A percentile compares a stretch with the other conserved stretches of the same genome.
These are phyloP conservation scores for Ophiocordyceps sinensis DNA, from an alignment of 2,329 filamentous ascomycete genomes.

Conservation along the genomic window DNA sequence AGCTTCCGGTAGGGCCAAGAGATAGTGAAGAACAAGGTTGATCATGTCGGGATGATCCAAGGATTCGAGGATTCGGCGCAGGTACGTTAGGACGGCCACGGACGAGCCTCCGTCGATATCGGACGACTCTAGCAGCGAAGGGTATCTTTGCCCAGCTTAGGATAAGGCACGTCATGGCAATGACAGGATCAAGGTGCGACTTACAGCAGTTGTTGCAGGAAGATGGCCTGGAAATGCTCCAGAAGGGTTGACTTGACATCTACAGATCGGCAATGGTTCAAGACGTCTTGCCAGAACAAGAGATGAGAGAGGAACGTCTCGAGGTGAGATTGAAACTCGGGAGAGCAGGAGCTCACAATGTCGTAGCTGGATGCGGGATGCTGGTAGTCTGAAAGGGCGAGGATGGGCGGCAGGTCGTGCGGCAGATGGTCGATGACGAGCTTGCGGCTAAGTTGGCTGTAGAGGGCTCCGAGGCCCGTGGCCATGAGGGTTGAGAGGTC, in stretches of 20 bases:
- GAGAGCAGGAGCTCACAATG: slow-evolving; percentile 58
- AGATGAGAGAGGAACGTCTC: slow-evolving; percentile 91
- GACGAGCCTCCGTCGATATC: slow-evolving; percentile 95
- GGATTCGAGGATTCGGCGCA: slow-evolving; percentile 79
- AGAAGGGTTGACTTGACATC: slow-evolving; percentile 88
- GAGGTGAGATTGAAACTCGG: slow-evolving; percentile 71
- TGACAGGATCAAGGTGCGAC: slow-evolving; percentile 13
- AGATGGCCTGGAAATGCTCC: slow-evolving; percentile 94
- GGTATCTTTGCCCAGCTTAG: slow-evolving; percentile 47
- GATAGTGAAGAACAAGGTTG: slow-evolving; percentile 82
- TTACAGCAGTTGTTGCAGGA: slow-evolving; percentile 83
- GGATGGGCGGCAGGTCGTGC: slow-evolving; percentile 64
- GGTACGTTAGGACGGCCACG: slow-evolving; percentile 86
- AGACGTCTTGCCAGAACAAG: slow-evolving; percentile 93
- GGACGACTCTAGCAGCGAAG: slow-evolving; percentile 88
- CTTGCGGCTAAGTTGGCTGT: slow-evolving; percentile 57
- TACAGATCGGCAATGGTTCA: slow-evolving; percentile 84
- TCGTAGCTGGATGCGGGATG: slow-evolving; percentile 56
- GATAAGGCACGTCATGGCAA: neutral
- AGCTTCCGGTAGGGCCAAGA: slow-evolving; percentile 62
- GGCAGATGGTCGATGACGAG: slow-evolving; percentile 66
- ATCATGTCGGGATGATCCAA: slow-evolving; percentile 90
- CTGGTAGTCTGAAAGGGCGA: slow-evolving; percentile 80
- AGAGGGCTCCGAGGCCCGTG: slow-evolving; percentile 71
- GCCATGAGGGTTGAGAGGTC: slow-evolving; percentile 96